Conservation (phyloP, 768 basidiomycete species). For the Collybiopsis luxurians region DNA sequence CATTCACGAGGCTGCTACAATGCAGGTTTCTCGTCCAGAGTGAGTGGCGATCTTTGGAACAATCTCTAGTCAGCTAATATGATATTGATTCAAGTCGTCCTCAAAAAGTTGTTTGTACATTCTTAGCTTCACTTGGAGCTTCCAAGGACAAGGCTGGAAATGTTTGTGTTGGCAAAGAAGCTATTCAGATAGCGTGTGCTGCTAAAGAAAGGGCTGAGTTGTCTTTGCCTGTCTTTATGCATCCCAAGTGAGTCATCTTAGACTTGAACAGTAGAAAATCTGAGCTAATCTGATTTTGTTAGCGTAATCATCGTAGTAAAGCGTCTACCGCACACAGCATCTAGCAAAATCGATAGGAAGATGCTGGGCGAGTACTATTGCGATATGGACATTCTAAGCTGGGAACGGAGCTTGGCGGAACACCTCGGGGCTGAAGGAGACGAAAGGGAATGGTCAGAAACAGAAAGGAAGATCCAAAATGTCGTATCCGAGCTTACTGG, state of each 20-base stretch:
- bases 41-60: neutral
- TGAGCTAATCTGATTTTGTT: neutral
- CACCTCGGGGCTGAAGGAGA: neutral
- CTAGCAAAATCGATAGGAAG: constrained; percentile 7
- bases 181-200: neutral
- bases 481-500: constrained; percentile 5
- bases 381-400: neutral
- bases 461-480: neutral
- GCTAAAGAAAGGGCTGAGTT: neutral
- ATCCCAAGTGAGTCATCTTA: constrained; percentile 5
- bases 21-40: constrained; percentile 7
- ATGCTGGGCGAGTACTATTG: neutral
- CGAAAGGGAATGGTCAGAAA: neutral
- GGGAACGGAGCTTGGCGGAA: neutral
- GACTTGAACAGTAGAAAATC: neutral
- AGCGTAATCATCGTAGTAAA: constrained; percentile 8
- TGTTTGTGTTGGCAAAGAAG: neutral
- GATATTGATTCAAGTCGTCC: constrained; percentile 1
- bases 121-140: neutral
- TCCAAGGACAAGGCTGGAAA: neutral
- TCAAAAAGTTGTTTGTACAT: constrained; percentile 7
- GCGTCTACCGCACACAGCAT: constrained; percentile 2
- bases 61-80: neutral
- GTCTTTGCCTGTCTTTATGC: constrained; percentile 6
- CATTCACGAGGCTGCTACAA: constrained; percentile 3